Conservation (phyloP, 2,329 filamentous ascomycete species). For the Cordyceps sp. region DNA sequence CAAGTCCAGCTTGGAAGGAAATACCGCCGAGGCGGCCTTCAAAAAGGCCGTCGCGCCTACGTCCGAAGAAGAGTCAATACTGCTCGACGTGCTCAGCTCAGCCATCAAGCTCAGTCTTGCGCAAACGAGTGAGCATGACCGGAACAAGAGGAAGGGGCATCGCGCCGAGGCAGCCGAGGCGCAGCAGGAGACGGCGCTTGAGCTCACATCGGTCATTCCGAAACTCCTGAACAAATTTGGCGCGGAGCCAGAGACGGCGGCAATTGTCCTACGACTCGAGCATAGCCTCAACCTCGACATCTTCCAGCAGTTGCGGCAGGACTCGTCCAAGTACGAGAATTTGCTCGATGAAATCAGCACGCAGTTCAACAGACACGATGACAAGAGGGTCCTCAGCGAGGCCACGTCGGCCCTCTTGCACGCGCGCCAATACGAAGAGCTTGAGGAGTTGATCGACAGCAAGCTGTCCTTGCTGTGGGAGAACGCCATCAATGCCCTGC, state of each 20-base stretch:
- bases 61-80: conserved; percentile 62
- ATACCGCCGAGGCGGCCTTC: conserved; percentile 40
- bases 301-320: conserved; percentile 78
- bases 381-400: conserved; percentile 70
- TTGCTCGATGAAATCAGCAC: conserved; percentile 83
- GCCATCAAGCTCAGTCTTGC: conserved; percentile 61
- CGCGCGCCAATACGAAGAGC: conserved; percentile 71
- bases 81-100: conserved; percentile 75
- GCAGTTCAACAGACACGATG: conserved; percentile 85
- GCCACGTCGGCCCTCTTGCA: conserved; percentile 71
- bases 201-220: conserved; percentile 65
- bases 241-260: conserved; percentile 71
- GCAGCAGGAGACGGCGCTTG: conserved; percentile 63
- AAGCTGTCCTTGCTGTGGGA: conserved; percentile 80
- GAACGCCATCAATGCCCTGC: conserved; percentile 57
- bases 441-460: conserved; percentile 68
- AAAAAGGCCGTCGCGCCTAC: conserved; percentile 58
- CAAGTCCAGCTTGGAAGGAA: conserved; percentile 29
- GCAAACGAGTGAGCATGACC: conserved; percentile 48
- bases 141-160: conserved; percentile 36
- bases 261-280: conserved; percentile 70
- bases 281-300: conserved; percentile 74
- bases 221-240: conserved; percentile 85
- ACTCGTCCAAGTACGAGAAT: conserved; percentile 61
- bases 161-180: conserved; percentile 51